Evolutionary conservation across 108 stramenopile species (phyloP).

Genomic region (Skeletonema marinoi): DNA sequence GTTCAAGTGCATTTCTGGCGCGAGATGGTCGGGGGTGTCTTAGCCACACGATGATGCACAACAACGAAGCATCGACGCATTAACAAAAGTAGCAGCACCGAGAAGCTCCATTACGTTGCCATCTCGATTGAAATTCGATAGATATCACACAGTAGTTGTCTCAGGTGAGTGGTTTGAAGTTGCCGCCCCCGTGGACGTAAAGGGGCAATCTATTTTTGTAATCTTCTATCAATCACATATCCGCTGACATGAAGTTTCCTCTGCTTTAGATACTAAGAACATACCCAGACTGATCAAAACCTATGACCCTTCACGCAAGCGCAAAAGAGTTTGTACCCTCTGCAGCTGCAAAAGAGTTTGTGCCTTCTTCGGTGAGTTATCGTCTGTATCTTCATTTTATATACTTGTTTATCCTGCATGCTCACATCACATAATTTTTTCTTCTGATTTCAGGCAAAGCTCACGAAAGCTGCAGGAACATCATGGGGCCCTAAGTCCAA

Average conservation of each 20-base stretch:
- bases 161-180: not conserved
- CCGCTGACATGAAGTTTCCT: not conserved
- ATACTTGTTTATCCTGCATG: not conserved
- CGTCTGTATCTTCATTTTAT: not conserved
- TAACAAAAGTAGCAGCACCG: not conserved
- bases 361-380: slow-evolving; percentile 27
- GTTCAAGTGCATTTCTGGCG: not conserved
- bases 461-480: slow-evolving; percentile 21
- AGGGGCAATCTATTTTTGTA: not conserved
- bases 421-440: not conserved
- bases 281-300: not conserved
- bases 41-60: not conserved
- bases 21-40: not conserved
- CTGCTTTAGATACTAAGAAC: not conserved
- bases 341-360: slow-evolving; percentile 36
- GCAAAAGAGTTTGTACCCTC: slow-evolving; percentile 22
- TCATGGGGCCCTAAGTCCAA: slow-evolving; percentile 33
- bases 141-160: not conserved
- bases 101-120: not conserved
- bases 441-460: slow-evolving; percentile 19
- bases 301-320: slow-evolving; percentile 14
- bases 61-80: not conserved
- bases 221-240: no score
- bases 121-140: not conserved
- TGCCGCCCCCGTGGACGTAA: not conserved